Evolutionary conservation across 352 stramenopile genomes (phyloP).

Genomic region (Achlya hypogyna): DNA sequence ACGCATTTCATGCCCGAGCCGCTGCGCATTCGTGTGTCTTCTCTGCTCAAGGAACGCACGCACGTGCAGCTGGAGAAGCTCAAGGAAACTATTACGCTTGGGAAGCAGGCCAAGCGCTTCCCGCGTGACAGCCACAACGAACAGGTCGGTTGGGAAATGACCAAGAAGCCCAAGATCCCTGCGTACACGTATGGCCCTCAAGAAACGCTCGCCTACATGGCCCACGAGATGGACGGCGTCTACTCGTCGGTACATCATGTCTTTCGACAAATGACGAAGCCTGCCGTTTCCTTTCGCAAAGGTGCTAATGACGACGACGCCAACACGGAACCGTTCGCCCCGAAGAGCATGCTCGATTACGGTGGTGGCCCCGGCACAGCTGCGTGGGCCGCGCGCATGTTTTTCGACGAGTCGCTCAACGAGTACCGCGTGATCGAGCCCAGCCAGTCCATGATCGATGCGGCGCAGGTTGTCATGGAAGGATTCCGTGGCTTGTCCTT

Average conservation of each 20-base stretch:
- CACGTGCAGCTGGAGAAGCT: constrained; percentile 70
- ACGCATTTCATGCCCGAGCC: constrained; percentile 42
- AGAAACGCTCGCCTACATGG: constrained; percentile 66
- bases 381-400: constrained; percentile 65
- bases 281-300: background rate
- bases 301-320: background rate
- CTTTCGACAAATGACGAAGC: constrained; percentile 48
- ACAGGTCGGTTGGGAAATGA: constrained; percentile 67
- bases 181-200: constrained; percentile 54
- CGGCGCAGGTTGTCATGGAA: constrained; percentile 54
- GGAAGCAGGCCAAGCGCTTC: constrained; percentile 36
- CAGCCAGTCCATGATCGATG: constrained; percentile 81
- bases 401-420: constrained; percentile 48
- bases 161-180: constrained; percentile 52
- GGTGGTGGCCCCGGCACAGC: constrained; percentile 61
- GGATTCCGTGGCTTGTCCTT: constrained; percentile 67
- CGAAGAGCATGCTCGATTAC: constrained; percentile 67
- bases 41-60: constrained; percentile 52
- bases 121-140: constrained; percentile 70
- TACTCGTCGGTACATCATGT: constrained; percentile 64
- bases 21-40: constrained; percentile 48
- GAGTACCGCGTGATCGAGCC: constrained; percentile 71
- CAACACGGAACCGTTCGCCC: constrained; percentile 42
- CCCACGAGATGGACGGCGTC: constrained; percentile 60
- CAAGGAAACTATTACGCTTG: constrained; percentile 35